Evolutionary conservation across 768 basidiomycete genomes (phyloP).

Genomic region (Tylopilus balloui): DNA sequence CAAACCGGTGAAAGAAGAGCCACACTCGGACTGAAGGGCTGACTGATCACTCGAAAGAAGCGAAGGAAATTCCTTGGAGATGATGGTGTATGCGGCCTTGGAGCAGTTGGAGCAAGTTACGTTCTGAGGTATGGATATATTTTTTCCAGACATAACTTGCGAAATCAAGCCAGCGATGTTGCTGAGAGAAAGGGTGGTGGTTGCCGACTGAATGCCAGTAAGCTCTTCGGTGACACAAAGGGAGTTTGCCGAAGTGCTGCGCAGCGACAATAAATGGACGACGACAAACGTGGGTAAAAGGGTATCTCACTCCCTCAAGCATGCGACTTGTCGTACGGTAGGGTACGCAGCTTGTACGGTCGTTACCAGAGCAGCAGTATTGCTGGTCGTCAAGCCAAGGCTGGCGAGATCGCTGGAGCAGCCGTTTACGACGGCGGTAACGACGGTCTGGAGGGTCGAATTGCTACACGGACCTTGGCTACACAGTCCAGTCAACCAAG

Average conservation of each 20-base stretch:
- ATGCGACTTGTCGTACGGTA: constrained; percentile 48
- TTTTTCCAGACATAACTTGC: constrained; percentile 4
- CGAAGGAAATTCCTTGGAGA: constrained; percentile 35
- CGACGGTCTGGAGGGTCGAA: constrained; percentile 50
- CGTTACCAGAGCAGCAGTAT: constrained; percentile 27
- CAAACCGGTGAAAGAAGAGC: constrained; percentile 50
- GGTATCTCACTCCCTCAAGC: constrained; percentile 63
- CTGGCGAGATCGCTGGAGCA: constrained; percentile 41
- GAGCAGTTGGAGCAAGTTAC: constrained; percentile 51
- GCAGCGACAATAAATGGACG: neutral
- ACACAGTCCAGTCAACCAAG: constrained; percentile 60
- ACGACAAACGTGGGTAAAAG: neutral
- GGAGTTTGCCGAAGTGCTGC: constrained; percentile 35
- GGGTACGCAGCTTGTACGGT: constrained; percentile 55
- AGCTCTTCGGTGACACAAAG: constrained; percentile 60
- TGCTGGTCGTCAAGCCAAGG: constrained; percentile 18
- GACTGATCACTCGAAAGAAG: constrained; percentile 28
- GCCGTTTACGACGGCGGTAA: constrained; percentile 48
- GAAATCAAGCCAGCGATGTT: constrained; percentile 17
- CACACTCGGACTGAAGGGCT: constrained; percentile 37
- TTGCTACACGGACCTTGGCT: constrained; percentile 52
- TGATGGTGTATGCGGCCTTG: constrained; percentile 48
- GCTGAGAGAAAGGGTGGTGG: constrained; percentile 17
- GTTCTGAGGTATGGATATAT: constrained; percentile 28
- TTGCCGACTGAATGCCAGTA: constrained; percentile 43